Evolutionary conservation across 352 stramenopile species (phyloP), one percentile per base, ranked within the genome.

Genomic region (Phytophthora idaei): DNA sequence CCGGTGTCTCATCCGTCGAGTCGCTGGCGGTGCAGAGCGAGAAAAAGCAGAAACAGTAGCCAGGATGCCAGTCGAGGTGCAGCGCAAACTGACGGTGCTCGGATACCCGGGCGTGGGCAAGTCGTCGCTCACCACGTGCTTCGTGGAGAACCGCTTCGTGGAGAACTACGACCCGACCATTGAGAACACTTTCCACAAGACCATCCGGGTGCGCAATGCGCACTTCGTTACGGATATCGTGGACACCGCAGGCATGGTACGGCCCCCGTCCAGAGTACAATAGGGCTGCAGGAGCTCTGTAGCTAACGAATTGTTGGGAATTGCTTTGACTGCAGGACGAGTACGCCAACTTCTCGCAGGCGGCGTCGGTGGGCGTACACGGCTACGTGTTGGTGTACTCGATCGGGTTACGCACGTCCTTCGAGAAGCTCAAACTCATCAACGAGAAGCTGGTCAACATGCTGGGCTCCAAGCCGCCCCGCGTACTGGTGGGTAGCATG

Each of bases 201-300:
- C 90, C 8, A 98, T 99, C 55, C 89, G 93, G 37, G 98, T 99
- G 80, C 81, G 90, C n/a, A 97, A 97, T 70, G 96, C 97, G 21
- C 92, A 98, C 76, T 99, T 99, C 62, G 89, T 96, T 34, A 98
- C 94, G 27, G 96, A 98, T 71, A 98, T 99, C 70, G 94, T 99
- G 66, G 96, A 99, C 73, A 98, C 94, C n/a, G 96, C 96, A 11
- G 96, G 96, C 58, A 98, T 99, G 88, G 88, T 95, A 71, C 27
- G 74, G 28, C 2, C 17, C 2, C 21, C 12, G 10, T 57, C 14
- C 7, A 29, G 42, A 4, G 15, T 48, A 12, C 0, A 21, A 45
- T 9, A 6, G 14, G 12, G 14, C 39, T 45, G 39, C 9, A 21
- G 39, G 39, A 45, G 39, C 11, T 9, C 39, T 45, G 21, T 45